Conservation (phyloP, 2,329 filamentous ascomycete genomes). For the Cladobotryum mycophilum region DNA sequence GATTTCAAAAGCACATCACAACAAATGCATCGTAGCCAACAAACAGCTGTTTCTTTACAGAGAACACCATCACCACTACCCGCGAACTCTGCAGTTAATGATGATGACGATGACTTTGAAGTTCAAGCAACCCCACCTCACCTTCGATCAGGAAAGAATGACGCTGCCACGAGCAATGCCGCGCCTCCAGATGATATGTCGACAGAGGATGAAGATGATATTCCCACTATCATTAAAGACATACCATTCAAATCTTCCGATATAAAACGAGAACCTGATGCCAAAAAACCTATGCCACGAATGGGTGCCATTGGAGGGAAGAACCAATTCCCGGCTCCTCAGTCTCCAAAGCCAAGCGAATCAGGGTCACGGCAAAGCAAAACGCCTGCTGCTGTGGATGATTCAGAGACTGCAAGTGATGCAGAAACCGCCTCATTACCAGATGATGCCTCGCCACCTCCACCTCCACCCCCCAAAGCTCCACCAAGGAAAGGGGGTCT, state of each 20-base stretch:
- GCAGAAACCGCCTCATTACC: slow-evolving; percentile 23
- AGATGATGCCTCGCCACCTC: slow-evolving; percentile 14
- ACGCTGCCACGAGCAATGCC: slow-evolving; percentile 9
- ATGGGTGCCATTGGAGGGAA: slow-evolving; percentile 33
- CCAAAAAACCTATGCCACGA: slow-evolving; percentile 17
- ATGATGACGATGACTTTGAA: slow-evolving; percentile 46
- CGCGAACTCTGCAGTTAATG: slow-evolving; percentile 19
- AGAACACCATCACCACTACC: slow-evolving; percentile 12
- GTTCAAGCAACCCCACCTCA: slow-evolving; percentile 43
- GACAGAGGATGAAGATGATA: slow-evolving; percentile 29
- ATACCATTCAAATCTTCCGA: slow-evolving; percentile 13
- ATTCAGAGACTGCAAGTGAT: slow-evolving; percentile 37
- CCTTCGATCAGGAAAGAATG: slow-evolving; percentile 23
- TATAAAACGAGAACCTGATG: slow-evolving; percentile 13
- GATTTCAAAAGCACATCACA: slow-evolving; percentile 30
- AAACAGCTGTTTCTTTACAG: slow-evolving; percentile 8
- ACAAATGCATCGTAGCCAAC: slow-evolving; percentile 15
- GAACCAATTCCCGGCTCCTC: slow-evolving; percentile 18
- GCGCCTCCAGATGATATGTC: slow-evolving; percentile 21
- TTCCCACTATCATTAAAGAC: slow-evolving; percentile 14
- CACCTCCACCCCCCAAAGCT: slow-evolving; percentile 18
- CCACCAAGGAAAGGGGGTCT: slow-evolving; percentile 27
- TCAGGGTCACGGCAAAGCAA: slow-evolving; percentile 7
- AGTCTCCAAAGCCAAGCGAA: slow-evolving; percentile 14
- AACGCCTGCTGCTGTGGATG: slow-evolving; percentile 15